Conservation (phyloP, 768 basidiomycete genomes). For the Inosperma sp. region DNA sequence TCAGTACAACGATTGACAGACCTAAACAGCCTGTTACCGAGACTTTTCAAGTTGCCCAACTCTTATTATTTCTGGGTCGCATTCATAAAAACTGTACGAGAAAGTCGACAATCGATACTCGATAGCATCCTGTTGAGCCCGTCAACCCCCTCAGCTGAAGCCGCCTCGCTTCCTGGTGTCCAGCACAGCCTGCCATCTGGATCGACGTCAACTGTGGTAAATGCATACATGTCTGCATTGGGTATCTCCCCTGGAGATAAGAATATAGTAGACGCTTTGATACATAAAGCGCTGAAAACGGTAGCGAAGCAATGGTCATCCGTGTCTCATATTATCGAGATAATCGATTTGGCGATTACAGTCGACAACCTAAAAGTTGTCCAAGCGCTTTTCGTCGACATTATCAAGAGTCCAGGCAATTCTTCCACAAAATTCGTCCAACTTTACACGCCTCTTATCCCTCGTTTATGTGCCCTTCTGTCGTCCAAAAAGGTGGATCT, state of each 20-base stretch:
- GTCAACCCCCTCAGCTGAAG: not conserved
- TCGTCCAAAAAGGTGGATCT: slow-evolving; percentile 15
- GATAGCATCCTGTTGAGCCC: slow-evolving; percentile 5
- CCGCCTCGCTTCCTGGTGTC: not conserved
- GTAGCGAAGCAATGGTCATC: slow-evolving; percentile 21
- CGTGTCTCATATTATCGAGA: slow-evolving; percentile 20
- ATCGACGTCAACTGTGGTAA: not conserved
- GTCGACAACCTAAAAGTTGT: slow-evolving; percentile 20
- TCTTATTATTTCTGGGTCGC: slow-evolving; percentile 23
- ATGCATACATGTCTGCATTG: not conserved
- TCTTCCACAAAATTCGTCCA: slow-evolving; percentile 20
- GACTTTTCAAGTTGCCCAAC: slow-evolving; percentile 16
- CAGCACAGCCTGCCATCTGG: not conserved
- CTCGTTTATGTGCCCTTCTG: slow-evolving; percentile 21
- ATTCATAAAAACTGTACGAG: slow-evolving; percentile 22
- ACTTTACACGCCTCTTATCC: slow-evolving; percentile 26
- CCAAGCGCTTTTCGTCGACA: slow-evolving; percentile 19
- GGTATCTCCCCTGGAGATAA: not conserved
- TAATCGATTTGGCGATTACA: slow-evolving; percentile 24
- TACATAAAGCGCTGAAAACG: slow-evolving; percentile 16
- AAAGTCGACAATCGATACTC: slow-evolving; percentile 13
- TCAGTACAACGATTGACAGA: not conserved
- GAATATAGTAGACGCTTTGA: slow-evolving; percentile 13
- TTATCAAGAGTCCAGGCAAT: slow-evolving; percentile 18
- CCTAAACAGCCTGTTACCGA: slow-evolving; percentile 21